Evolutionary conservation across 1,139 yeast species (phyloP).

Genomic region (Debaryomyces sp.): DNA sequence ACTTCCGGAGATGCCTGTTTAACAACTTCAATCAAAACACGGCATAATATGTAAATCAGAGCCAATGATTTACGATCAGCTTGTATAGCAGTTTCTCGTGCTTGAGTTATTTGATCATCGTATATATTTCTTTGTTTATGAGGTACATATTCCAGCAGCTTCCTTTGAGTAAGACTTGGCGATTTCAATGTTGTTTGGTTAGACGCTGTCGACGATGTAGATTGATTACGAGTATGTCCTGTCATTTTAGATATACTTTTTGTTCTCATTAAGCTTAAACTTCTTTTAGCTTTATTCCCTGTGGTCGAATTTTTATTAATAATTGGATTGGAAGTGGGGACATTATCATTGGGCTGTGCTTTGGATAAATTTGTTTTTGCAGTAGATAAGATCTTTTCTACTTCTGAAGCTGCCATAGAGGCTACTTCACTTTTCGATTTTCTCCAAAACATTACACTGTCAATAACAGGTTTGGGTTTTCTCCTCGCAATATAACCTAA

Average conservation of each 20-base stretch:
- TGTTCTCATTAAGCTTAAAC: slow-evolving; percentile 45
- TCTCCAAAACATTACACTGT: slow-evolving; percentile 98
- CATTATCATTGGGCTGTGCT: neutral
- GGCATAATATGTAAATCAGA: slow-evolving; percentile 85
- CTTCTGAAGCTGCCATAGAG: slow-evolving; percentile 68
- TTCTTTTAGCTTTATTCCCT: slow-evolving; percentile 33
- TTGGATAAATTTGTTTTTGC: slow-evolving; percentile 22
- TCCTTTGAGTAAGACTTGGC: slow-evolving; percentile 11
- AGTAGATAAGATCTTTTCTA: slow-evolving; percentile 40
- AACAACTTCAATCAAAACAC: slow-evolving; percentile 91
- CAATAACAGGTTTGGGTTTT: slow-evolving; percentile 94
- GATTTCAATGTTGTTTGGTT: slow-evolving; percentile 9
- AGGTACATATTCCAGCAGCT: slow-evolving; percentile 19
- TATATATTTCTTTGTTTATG: slow-evolving; percentile 27
- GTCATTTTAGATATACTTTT: slow-evolving; percentile 42
- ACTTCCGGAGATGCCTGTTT: slow-evolving; percentile 77
- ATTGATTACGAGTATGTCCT: slow-evolving; percentile 41
- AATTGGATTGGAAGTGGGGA: neutral
- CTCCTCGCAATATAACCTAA: slow-evolving; percentile 88
- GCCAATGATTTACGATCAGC: slow-evolving; percentile 88
- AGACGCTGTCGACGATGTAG: slow-evolving; percentile 29
- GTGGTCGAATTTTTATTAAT: slow-evolving; percentile 2
- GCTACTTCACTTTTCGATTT: slow-evolving; percentile 87
- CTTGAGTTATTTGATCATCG: slow-evolving; percentile 53
- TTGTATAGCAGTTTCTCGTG: slow-evolving; percentile 72